Evolutionary conservation across 2,329 filamentous ascomycete genomes (phyloP).

Genomic region (Fusarium sp.): DNA sequence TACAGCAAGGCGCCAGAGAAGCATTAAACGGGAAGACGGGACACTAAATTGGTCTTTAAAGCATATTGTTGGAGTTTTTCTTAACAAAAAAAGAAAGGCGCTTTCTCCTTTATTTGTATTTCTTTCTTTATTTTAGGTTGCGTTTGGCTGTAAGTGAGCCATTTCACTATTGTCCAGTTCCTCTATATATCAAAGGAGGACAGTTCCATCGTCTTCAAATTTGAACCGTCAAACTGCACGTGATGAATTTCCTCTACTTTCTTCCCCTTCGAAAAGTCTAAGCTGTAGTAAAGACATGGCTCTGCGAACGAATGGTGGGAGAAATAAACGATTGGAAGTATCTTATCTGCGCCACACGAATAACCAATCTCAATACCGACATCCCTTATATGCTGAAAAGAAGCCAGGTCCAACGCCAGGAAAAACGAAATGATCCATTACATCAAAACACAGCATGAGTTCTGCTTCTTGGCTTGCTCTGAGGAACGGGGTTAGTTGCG

Average conservation of each 20-base stretch:
- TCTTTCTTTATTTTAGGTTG: slow-evolving; percentile 11
- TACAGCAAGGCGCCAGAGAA: slow-evolving; percentile 44
- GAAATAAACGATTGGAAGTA: slow-evolving; percentile 45
- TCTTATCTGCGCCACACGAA: slow-evolving; percentile 47
- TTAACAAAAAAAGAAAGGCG: slow-evolving; percentile 22
- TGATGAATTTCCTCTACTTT: slow-evolving; percentile 14
- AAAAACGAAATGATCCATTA: slow-evolving; percentile 56
- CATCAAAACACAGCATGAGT: slow-evolving; percentile 80
- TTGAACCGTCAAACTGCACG: slow-evolving; percentile 10
- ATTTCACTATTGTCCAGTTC: slow-evolving; percentile 32
- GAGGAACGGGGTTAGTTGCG: slow-evolving; percentile 17
- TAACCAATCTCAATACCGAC: slow-evolving; percentile 52
- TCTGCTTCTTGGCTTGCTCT: slow-evolving; percentile 82
- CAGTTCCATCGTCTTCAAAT: slow-evolving; percentile 23
- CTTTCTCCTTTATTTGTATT: slow-evolving; percentile 7
- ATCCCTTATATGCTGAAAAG: slow-evolving; percentile 49
- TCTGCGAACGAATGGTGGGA: slow-evolving; percentile 43
- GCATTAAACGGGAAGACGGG: slow-evolving; percentile 26
- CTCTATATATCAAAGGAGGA: slow-evolving; percentile 26
- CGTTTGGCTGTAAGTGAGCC: slow-evolving; percentile 12
- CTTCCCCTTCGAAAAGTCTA: slow-evolving; percentile 24
- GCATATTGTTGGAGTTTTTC: slow-evolving; percentile 39
- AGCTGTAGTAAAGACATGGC: slow-evolving; percentile 40
- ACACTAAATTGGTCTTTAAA: slow-evolving; percentile 21
- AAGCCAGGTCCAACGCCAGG: slow-evolving; percentile 51